Percentiles rank a stretch among this genome's conserved stretches.
These are phyloP conservation scores for Saccharomycopsis sp. DNA, from an alignment of 805 yeast species.

Conservation along the genomic window DNA sequence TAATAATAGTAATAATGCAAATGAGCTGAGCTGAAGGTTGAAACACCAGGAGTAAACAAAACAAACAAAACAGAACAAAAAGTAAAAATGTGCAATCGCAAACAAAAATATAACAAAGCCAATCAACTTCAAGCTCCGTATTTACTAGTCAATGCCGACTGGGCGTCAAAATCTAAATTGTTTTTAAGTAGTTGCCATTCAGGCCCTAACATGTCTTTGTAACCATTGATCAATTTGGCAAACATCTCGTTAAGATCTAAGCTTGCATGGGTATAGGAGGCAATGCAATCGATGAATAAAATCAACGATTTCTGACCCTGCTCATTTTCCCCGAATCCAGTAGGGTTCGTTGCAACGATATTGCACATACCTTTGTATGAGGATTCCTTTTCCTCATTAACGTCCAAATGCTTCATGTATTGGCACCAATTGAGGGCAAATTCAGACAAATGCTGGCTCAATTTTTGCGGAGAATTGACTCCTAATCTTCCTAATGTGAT, in stretches of 20 bases:
- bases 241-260: constrained; percentile 39
- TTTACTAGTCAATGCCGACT: constrained; percentile 21
- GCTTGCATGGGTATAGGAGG: constrained; percentile 45
- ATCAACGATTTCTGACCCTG: constrained; percentile 41
- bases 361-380: constrained; percentile 81
- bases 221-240: constrained; percentile 38
- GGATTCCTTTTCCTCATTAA: constrained; percentile 82
- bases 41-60: background rate
- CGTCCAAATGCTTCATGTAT: constrained; percentile 58
- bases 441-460: constrained; percentile 52
- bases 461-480: constrained; percentile 47
- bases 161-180: constrained; percentile 22
- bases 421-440: constrained; percentile 66
- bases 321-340: constrained; percentile 43
- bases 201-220: constrained; percentile 41
- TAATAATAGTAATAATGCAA: background rate
- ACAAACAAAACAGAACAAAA: background rate
- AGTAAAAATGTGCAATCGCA: background rate
- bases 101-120: background rate
- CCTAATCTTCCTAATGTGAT: constrained; percentile 88
- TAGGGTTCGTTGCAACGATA: constrained; percentile 59
- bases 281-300: constrained; percentile 53
- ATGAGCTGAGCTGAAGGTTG: background rate
- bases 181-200: constrained; percentile 27
- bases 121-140: background rate